Conservation (phyloP, 2,329 filamentous ascomycete genomes). For the Periconia digitata region DNA sequence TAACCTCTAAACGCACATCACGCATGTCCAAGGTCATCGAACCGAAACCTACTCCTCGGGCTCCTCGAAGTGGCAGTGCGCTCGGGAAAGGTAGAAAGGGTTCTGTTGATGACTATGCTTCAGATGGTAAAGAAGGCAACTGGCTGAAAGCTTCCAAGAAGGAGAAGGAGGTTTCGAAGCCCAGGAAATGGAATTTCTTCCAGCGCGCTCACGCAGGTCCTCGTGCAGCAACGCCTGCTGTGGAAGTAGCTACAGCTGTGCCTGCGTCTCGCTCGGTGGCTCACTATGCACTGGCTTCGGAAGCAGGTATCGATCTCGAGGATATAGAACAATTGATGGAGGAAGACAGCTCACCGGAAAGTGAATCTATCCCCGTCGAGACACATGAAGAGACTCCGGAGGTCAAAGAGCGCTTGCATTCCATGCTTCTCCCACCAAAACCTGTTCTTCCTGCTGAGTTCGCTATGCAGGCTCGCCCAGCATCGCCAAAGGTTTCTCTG, state of each 20-base stretch:
- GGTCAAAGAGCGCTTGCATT: slow-evolving; percentile 37
- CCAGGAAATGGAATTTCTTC: slow-evolving; percentile 62
- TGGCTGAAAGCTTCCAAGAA: slow-evolving; percentile 42
- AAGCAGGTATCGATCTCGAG: slow-evolving; percentile 46
- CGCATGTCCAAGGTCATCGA: slow-evolving; percentile 28
- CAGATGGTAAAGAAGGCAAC: slow-evolving; percentile 40
- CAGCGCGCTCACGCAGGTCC: slow-evolving; percentile 50
- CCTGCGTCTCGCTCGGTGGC: slow-evolving; percentile 50
- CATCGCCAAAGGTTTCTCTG: slow-evolving; percentile 42
- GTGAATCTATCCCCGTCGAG: slow-evolving; percentile 12
- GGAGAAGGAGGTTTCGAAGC: slow-evolving; percentile 36
- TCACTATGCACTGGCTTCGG: slow-evolving; percentile 60
- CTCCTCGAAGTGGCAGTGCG: slow-evolving; percentile 15
- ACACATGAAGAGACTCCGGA: slow-evolving; percentile 22
- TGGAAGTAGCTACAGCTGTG: slow-evolving; percentile 37
- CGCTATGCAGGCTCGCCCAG: slow-evolving; percentile 27
- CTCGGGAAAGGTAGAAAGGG: slow-evolving; percentile 25
- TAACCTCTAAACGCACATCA: slow-evolving; percentile 30
- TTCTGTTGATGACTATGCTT: slow-evolving; percentile 20
- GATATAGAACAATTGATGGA: slow-evolving; percentile 52
- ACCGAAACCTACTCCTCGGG: slow-evolving; percentile 13
- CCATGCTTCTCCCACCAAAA: slow-evolving; percentile 42
- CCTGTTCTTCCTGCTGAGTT: slow-evolving; percentile 33
- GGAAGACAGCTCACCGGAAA: slow-evolving; percentile 40
- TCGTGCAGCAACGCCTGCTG: slow-evolving; percentile 34